These are phyloP conservation scores for Fraxinus quadrangulata DNA, from an alignment of 257 asterid species.

Conservation along the genomic window DNA sequence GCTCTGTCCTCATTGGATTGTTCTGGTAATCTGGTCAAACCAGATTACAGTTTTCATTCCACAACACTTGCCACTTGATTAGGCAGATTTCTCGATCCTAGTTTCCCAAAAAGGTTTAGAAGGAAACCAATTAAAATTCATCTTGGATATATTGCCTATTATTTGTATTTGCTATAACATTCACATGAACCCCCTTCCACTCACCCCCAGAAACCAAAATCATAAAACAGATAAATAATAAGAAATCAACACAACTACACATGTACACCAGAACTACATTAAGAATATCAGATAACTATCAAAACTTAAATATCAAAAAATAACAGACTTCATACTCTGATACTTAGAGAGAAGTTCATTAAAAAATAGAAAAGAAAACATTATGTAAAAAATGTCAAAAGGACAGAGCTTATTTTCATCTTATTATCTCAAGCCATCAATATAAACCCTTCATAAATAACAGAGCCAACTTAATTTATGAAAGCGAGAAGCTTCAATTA, in stretches of 20 bases:
- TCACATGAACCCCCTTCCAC: neutral
- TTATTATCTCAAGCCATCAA: neutral
- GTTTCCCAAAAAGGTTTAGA: too few relatives aligned
- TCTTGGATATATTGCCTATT: too few relatives aligned
- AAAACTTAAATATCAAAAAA: neutral
- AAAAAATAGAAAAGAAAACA: slow-evolving; percentile 4
- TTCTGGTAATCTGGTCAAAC: too few relatives aligned
- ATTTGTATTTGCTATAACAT: neutral
- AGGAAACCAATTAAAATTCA: too few relatives aligned
- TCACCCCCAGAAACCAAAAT: neutral
- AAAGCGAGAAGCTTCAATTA: slow-evolving; percentile 13
- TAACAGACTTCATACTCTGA: neutral
- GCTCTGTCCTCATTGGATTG: slow-evolving; percentile 36
- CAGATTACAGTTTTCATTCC: too few relatives aligned
- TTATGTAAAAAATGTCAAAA: slow-evolving; percentile 8
- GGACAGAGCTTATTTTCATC: neutral
- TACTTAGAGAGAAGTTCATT: neutral
- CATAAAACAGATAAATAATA: neutral
- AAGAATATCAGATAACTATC: slow-evolving; percentile 9
- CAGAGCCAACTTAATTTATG: neutral
- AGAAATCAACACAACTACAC: slow-evolving; percentile 2
- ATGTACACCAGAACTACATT: slow-evolving; percentile 13
- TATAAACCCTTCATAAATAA: neutral
- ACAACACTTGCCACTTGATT: too few relatives aligned
- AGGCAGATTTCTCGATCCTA: too few relatives aligned